Conservation (phyloP, 2,329 filamentous ascomycete genomes). For the Aspergillus unguis region DNA sequence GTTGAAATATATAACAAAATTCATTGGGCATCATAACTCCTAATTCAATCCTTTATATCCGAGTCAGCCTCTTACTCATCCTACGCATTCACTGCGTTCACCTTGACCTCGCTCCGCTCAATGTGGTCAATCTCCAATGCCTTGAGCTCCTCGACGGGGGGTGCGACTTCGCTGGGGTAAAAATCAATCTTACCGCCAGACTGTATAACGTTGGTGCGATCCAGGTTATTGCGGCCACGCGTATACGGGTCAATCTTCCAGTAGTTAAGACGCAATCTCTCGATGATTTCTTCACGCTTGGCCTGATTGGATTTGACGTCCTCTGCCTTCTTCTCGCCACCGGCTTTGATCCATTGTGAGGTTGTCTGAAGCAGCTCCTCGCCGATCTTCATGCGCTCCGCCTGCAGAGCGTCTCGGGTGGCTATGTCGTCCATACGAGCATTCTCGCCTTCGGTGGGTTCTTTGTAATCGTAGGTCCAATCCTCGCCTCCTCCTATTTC, state of each 20-base stretch:
- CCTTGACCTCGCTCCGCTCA: conserved; percentile 14
- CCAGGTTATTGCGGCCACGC: conserved; percentile 73
- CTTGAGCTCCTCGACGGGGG: conserved; percentile 11
- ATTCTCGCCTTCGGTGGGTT: conserved; percentile 74
- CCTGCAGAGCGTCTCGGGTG: conserved; percentile 60
- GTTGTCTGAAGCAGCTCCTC: conserved; percentile 71
- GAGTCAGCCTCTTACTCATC: background rate
- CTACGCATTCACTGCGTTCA: background rate
- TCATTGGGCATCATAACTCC: conserved; percentile 13
- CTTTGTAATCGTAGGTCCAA: conserved; percentile 75
- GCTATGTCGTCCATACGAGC: conserved; percentile 63
- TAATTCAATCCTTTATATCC: conserved; percentile 2
- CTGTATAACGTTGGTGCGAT: conserved; percentile 70
- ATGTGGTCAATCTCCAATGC: conserved; percentile 18
- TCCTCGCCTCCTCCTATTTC: conserved; percentile 80
- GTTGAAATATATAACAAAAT: background rate
- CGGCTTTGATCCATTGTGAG: conserved; percentile 65
- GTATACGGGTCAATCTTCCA: conserved; percentile 87
- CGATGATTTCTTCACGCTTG: conserved; percentile 60
- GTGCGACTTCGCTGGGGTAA: conserved; percentile 49
- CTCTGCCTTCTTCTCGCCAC: conserved; percentile 40
- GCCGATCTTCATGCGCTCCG: conserved; percentile 62
- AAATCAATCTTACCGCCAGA: conserved; percentile 66
- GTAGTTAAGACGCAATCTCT: conserved; percentile 68
- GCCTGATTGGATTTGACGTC: conserved; percentile 50